phyloP scores from a whole-genome alignment of 2,329 filamentous ascomycete genomes.

The Penicillium oxalicum region DNA sequence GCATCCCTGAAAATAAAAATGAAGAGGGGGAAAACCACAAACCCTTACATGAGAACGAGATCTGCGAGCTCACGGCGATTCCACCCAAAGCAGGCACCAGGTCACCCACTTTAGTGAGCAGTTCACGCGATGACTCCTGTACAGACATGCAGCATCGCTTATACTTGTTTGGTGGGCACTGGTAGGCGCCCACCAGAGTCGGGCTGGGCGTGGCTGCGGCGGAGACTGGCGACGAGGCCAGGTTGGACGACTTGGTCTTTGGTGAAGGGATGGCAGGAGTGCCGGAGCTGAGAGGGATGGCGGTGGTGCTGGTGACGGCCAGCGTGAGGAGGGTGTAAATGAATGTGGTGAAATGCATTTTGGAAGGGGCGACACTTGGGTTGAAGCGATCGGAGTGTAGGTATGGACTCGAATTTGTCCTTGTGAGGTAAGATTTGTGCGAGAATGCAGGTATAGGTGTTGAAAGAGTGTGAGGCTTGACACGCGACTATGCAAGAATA shows the following conservation, averaged over 20 bases:
- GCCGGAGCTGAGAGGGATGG: conserved; percentile 10
- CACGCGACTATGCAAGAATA: too few species aligned
- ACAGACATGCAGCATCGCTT: conserved; percentile 27
- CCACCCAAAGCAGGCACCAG: conserved; percentile 19
- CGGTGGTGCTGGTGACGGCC: conserved; percentile 2
- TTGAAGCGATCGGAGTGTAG: too few species aligned
- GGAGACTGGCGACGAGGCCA: neutral
- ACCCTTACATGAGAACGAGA: conserved; percentile 25
- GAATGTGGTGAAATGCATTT: conserved; percentile 13
- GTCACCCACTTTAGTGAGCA: conserved; percentile 15
- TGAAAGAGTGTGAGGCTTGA: too few species aligned
- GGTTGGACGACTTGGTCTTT: conserved; percentile 4
- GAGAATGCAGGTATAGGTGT: too few species aligned
- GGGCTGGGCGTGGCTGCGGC: conserved; percentile 5
- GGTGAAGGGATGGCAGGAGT: neutral
- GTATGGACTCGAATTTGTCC: too few species aligned
- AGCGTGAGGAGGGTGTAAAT: conserved; percentile 9
- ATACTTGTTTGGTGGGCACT: conserved; percentile 19
- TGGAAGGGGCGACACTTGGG: too few species aligned
- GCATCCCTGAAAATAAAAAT: too few species aligned
- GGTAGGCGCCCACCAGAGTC: conserved; percentile 11
- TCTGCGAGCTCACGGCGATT: conserved; percentile 16
- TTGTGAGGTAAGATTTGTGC: too few species aligned
- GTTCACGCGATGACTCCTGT: conserved; percentile 8
- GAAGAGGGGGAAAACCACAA: too few species aligned